Evolutionary conservation across 495 filamentous ascomycete species (phyloP).

Genomic region (Podospora australis): DNA sequence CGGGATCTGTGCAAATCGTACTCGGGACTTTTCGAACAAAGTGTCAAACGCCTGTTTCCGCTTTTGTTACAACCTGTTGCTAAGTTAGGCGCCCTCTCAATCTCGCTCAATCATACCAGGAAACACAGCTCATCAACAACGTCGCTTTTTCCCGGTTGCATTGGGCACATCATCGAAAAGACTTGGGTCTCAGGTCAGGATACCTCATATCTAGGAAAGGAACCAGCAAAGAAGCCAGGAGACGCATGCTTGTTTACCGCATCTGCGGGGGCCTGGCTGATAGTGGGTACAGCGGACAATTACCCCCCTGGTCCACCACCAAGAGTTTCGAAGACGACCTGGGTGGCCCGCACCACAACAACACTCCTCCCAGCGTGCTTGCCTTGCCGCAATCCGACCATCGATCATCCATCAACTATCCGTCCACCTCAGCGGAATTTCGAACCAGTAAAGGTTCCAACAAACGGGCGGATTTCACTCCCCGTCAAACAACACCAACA

Average conservation of each 20-base stretch:
- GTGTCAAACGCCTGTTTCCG: background rate
- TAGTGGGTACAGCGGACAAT: constrained; percentile 3
- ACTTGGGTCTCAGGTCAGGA: background rate
- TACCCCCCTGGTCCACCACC: constrained; percentile 5
- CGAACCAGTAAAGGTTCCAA: background rate
- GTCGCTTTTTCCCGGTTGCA: background rate
- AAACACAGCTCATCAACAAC: background rate
- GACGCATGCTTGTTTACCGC: constrained; percentile 7
- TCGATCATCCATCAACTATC: background rate
- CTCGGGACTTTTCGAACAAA: too few relatives aligned
- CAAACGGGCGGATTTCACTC: too few relatives aligned
- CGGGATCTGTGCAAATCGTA: constrained; percentile 4
- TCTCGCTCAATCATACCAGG: background rate
- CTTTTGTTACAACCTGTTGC: background rate
- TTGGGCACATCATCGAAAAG: too few relatives aligned
- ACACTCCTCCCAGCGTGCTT: background rate
- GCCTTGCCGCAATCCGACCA: constrained; percentile 12
- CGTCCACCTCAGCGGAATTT: background rate
- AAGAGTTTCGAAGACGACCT: constrained; percentile 16
- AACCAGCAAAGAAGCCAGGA: background rate
- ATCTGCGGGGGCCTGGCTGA: constrained; percentile 13
- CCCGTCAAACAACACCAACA: background rate
- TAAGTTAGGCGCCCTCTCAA: too few relatives aligned
- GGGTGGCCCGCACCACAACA: background rate
- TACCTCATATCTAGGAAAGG: background rate